Evolutionary conservation across 1,284 basidiomycete genomes (phyloP), one percentile per base, ranked within the genome.

Genomic region (Sanghuangporus baumii): DNA sequence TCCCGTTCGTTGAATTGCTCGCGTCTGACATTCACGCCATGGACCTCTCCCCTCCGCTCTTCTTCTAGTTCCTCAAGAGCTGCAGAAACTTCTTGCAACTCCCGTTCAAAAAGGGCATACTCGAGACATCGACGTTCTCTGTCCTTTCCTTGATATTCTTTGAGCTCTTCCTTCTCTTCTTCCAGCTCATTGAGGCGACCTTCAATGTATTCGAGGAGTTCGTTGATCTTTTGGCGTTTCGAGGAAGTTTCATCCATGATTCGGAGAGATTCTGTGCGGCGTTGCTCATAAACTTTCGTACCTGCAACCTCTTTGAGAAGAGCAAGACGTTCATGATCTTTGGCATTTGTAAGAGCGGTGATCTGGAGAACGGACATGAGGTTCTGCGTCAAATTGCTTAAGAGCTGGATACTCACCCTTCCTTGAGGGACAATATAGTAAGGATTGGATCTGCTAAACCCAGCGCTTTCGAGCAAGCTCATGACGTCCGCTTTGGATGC

Each of bases 401-500:
- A 18, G 11, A 36, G 41, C 57, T 34, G 18, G 8, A 7, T n/a
- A 81, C 88, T 74, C 70, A 96, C 94, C 61, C 96, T 81, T 64
- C 96, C 96, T 79, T 99, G 96, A 0, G 96, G 96, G 0, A 99
- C 96, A 67, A 99, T 99, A 72, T 99, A 99, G 76, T 99, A 99
- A 0, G 97, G 97, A 71, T 99, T 99, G 41, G 91, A 92, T 72
- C 94, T 91, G 74, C 92, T 95, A 78, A 99, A 99, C 2, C 97
- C 96, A 0, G 97, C 97, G 69, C 88, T 92, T 74, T 98, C 95
- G 34, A 98, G 83, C 18, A 98, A 79, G 71, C 93, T 96, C 93
- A 96, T 96, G 26, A 99, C 94, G 70, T 99, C 97, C 5, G 94
- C 95, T 75, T 98, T 98, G 74, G 88, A 93, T 0, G 93, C 91